Evolutionary conservation across 2,329 filamentous ascomycete genomes (phyloP), one percentile per base, ranked within the genome.

Genomic region (Neocucurbitaria cava): DNA sequence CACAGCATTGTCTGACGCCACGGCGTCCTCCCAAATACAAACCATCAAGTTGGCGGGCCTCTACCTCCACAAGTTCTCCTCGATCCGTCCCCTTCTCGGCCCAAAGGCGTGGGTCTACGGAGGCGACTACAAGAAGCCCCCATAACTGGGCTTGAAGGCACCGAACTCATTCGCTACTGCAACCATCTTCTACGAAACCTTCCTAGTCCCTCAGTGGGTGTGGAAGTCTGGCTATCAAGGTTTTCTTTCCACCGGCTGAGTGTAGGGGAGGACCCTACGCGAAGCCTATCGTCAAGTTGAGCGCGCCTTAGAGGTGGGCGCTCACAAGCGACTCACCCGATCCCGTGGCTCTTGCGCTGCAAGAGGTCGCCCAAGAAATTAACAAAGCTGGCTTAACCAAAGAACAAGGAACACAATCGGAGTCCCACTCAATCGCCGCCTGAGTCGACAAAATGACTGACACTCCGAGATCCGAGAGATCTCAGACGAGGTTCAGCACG

Each of bases 11-110:
- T 49, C 64, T 65, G 75, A 68, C 77, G 76, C 72, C 63, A 67
- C 63, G 68, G 74, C 78, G 76, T 76, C 75, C 66, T 61, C 61
- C 47, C 55, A 49, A 38, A 49, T 60, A 69, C 76, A 84, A 79
- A 86, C 86, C 87, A 89, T 87, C 92, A 96, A 96, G 87, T 96
- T 96, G 92, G 92, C 91, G 91, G 90, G 89, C 85, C 82, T 87
- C 87, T 86, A 84, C 80, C 83, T 84, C 80, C 78, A 84, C 79
- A 81, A 85, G 81, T 86, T 90, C 78, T 89, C 87, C 78, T 89
- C 89, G 81, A 83, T 89, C 77, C 89, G 89, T 84, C 93, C 92
- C 86, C 91, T 96, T 82, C 89, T 94, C 78, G 92, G 92, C 84
- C 94, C 92, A 80, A 88, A 88, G 77, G 88, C 88, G 84, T 91